phyloP scores from a whole-genome alignment of 2,329 filamentous ascomycete species.

The Monilinia vaccinii-corymbosi region DNA sequence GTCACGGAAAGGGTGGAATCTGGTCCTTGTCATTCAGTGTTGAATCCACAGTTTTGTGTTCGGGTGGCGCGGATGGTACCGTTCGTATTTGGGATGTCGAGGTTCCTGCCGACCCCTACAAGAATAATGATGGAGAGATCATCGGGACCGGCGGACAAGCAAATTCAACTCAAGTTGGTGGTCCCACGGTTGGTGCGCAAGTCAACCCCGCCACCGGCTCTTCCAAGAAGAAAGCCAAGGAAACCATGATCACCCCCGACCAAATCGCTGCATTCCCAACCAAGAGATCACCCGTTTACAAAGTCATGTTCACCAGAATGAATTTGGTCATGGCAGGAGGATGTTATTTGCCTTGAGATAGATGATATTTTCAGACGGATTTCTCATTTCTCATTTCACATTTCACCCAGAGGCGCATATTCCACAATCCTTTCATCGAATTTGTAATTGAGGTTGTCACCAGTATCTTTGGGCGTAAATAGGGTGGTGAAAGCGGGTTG shows the following conservation, averaged over 20 bases:
- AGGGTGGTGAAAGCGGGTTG: not conserved
- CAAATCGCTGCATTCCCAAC: slow-evolving; percentile 93
- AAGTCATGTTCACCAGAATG: slow-evolving; percentile 89
- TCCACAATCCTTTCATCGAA: not conserved
- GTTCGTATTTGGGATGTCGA: slow-evolving; percentile 91
- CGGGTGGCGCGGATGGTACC: slow-evolving; percentile 83
- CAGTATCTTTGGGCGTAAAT: not conserved
- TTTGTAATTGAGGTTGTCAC: not conserved
- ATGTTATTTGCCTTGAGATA: slow-evolving; percentile 38
- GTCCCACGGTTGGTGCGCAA: slow-evolving; percentile 22
- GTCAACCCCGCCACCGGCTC: slow-evolving; percentile 27
- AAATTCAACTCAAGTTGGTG: slow-evolving; percentile 40
- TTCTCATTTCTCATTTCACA: too few relatives aligned
- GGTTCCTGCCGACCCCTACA: slow-evolving; percentile 56
- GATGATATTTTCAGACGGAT: not conserved
- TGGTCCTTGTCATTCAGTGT: slow-evolving; percentile 90
- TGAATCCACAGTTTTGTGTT: slow-evolving; percentile 83
- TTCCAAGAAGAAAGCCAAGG: slow-evolving; percentile 73
- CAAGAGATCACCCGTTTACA: slow-evolving; percentile 91
- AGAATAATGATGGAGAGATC: slow-evolving; percentile 38
- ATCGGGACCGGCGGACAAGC: slow-evolving; percentile 36
- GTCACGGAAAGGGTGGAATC: slow-evolving; percentile 87
- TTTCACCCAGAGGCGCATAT: not conserved
- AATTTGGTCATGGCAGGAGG: slow-evolving; percentile 86
- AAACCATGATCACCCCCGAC: slow-evolving; percentile 81